Base-by-base conservation (phyloP, 176 grass and related monocot genomes). In the Urochloa ruziziensis region DNA sequence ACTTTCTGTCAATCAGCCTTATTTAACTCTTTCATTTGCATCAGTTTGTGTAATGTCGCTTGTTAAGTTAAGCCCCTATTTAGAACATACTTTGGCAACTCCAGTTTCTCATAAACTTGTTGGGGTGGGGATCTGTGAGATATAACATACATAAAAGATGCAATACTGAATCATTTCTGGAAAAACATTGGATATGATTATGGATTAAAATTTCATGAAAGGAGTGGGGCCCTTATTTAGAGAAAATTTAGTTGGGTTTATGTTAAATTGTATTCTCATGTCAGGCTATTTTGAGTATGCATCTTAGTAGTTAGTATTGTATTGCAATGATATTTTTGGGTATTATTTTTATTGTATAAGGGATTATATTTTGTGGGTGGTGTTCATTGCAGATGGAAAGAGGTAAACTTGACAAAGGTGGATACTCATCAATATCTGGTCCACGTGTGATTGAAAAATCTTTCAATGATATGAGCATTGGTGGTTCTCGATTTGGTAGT, bases 331-430 rank as follows among this genome's bases (percentile, higher is more conserved):
- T 87, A n/a, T 82, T 73, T 67, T 53, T 56, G 28, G 1, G 56
- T 62, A 34, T 88, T 82, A 51, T 76, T 71, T 62, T 70, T 77
- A 25, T 52, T 85, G 28, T 58, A 14, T 67, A 78, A 86, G 71
- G 13, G 10, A n/a, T 62, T 35, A 63, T 43, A 64, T 70, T 82
- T 70, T 56, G 36, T 43, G 47, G 33, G 60, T 58, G 33, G 42
- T 82, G 5, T 83, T 57, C 23, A 58, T 85, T 89, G 43, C 73
- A 97, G 94, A 91, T 94, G 83, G 91, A 91, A 75, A 97, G 79
- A 84, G 89, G 89, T 61, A 97, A 81, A 91, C 60, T 85, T 62
- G 91, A 97, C 34, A 97, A 94, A 90, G 91, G 93, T 39, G 88
- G 91, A 47, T 94, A 88, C 83, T 90, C 92, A 64, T 84, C 89